Evolutionary conservation across 176 grass and related monocot species (phyloP).

Genomic region (Aegilops tauschii): DNA sequence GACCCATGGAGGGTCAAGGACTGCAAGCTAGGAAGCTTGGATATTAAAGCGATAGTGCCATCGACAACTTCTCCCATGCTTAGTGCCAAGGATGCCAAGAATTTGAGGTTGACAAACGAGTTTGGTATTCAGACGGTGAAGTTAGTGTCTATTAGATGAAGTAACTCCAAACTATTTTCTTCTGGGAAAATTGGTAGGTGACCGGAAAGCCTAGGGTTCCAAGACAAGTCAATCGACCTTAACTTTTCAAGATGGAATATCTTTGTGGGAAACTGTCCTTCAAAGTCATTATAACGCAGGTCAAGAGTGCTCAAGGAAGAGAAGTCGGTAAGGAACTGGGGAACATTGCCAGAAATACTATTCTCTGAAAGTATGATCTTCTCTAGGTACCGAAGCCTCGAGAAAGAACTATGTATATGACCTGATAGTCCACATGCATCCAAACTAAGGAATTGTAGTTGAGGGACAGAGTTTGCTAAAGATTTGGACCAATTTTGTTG

Average conservation of each 20-base stretch:
- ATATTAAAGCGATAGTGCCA: neutral
- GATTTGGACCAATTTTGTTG: slow-evolving; percentile 2
- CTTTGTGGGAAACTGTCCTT: slow-evolving; percentile 17
- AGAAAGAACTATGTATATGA: slow-evolving; percentile 18
- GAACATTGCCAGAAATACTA: neutral
- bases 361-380: neutral
- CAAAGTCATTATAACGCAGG: neutral
- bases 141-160: neutral
- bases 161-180: neutral
- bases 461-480: slow-evolving; percentile 20
- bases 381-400: neutral
- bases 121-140: neutral
- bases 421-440: neutral
- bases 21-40: neutral
- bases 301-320: neutral
- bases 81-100: neutral
- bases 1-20: neutral
- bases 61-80: neutral
- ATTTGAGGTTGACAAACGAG: neutral
- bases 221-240: neutral
- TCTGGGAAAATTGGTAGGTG: neutral
- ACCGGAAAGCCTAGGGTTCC: slow-evolving; percentile 2
- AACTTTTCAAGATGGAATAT: slow-evolving; percentile 21
- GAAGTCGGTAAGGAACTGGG: neutral
- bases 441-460: slow-evolving; percentile 25